phyloP scores from a whole-genome alignment of 768 basidiomycete species.

The Calocera cornea region DNA sequence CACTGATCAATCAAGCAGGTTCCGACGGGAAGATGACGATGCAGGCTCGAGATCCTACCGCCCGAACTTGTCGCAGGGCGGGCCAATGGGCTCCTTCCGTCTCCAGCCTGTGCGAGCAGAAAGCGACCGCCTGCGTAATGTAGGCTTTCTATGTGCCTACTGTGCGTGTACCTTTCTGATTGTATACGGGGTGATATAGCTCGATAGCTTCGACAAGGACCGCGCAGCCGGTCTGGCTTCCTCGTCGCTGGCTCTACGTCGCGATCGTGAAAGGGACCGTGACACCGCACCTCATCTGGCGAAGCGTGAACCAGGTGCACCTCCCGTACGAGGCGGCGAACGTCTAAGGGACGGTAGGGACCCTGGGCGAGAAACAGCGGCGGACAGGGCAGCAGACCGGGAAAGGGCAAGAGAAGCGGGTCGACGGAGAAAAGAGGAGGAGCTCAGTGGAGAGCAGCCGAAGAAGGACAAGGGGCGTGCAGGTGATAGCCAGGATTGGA shows the following conservation, averaged over 20 bases:
- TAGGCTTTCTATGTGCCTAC: not conserved
- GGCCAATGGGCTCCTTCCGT: constrained; percentile 1
- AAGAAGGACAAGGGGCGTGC: not conserved
- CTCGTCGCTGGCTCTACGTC: not conserved
- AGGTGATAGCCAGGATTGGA: not conserved
- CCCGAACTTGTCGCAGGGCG: not conserved
- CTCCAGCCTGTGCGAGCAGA: not conserved
- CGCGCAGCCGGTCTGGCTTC: not conserved
- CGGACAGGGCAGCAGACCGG: not conserved
- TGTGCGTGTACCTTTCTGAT: not conserved
- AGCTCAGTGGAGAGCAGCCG: not conserved
- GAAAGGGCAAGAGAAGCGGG: not conserved
- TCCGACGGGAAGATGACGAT: not conserved
- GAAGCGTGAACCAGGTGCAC: not conserved
- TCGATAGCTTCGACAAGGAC: not conserved
- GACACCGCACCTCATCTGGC: not conserved
- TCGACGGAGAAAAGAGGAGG: not conserved
- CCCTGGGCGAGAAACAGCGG: not conserved
- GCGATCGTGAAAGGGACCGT: not conserved
- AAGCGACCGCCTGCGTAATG: not conserved
- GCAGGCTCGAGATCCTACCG: not conserved
- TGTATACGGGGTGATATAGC: not conserved
- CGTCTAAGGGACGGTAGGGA: not conserved
- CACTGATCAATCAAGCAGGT: not conserved
- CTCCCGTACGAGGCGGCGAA: not conserved